phyloP scores from a whole-genome alignment of 768 basidiomycete genomes.

The Calocera cornea region DNA sequence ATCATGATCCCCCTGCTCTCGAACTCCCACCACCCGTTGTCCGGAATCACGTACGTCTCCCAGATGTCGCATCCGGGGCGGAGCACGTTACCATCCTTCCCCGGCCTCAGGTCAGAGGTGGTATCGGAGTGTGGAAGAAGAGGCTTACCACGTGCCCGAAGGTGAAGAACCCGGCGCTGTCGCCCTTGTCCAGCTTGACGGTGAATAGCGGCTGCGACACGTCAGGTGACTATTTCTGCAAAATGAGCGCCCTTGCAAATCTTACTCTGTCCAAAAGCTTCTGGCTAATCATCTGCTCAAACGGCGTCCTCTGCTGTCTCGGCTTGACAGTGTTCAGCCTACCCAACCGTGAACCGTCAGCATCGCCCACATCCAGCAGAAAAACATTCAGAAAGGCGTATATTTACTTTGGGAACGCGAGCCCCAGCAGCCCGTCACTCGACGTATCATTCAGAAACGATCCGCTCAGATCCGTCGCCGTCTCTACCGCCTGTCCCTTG shows the following conservation, averaged over 20 bases:
- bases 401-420: slow-evolving; percentile 25
- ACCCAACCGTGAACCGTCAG: not conserved
- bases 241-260: not conserved
- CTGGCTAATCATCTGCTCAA: slow-evolving; percentile 30
- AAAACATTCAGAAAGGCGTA: not conserved
- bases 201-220: slow-evolving; percentile 9
- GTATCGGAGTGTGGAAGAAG: slow-evolving; percentile 3
- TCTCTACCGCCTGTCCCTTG: slow-evolving; percentile 28
- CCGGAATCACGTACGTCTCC: slow-evolving; percentile 16
- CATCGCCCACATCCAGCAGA: not conserved
- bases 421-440: slow-evolving; percentile 29
- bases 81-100: not conserved
- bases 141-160: slow-evolving; percentile 28
- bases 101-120: not conserved
- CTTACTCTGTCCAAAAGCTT: slow-evolving; percentile 13
- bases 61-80: slow-evolving; percentile 1
- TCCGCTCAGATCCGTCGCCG: slow-evolving; percentile 25
- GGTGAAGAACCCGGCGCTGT: slow-evolving; percentile 30
- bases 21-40: slow-evolving; percentile 32
- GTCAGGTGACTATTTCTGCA: not conserved
- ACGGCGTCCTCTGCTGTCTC: slow-evolving; percentile 26
- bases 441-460: slow-evolving; percentile 26
- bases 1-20: slow-evolving; percentile 19
- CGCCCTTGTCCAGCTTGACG: slow-evolving; percentile 27
- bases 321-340: slow-evolving; percentile 29